Conservation (phyloP, 345 rosid genomes). For the Mallotus nudiflorus region DNA sequence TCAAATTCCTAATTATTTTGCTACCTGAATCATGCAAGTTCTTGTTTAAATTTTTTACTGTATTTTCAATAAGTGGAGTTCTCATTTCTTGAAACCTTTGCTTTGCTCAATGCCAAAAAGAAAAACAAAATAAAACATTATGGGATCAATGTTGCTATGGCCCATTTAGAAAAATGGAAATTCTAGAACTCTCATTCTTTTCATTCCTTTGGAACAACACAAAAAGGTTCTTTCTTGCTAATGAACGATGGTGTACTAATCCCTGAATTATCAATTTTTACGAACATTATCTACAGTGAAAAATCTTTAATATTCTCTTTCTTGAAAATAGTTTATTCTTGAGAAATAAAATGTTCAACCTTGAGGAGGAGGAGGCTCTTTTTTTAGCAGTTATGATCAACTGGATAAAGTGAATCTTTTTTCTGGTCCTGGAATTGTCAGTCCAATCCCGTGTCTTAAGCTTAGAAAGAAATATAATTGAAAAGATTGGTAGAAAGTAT, state of each 20-base stretch:
- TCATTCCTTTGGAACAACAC: not conserved
- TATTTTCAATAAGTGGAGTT: constrained; percentile 24
- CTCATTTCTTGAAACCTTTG: constrained; percentile 6
- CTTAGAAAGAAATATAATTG: constrained; percentile 9
- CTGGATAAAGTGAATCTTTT: constrained; percentile 22
- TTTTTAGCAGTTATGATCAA: constrained; percentile 18
- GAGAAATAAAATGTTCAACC: no score
- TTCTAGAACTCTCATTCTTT: not conserved
- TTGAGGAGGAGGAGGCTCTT: not conserved
- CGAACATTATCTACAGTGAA: not conserved
- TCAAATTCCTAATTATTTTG: not conserved
- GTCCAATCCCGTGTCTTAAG: constrained; percentile 20
- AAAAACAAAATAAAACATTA: no score
- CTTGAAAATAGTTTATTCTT: not conserved
- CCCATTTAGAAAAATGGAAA: not conserved
- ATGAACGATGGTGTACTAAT: not conserved
- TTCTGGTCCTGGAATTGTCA: constrained; percentile 23
- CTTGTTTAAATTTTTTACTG: not conserved
- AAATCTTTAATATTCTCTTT: no score
- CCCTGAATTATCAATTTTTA: not conserved
- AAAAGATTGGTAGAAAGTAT: constrained; percentile 22
- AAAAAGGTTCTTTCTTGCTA: constrained; percentile 5
- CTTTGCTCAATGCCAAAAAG: constrained; percentile 27
- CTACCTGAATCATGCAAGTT: constrained; percentile 29
- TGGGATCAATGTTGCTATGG: constrained; percentile 56